A percentile compares a stretch with the other conserved stretches of the same genome.
Conservation (phyloP, 106 monocot species). For the Platanthera guangdongensis region DNA sequence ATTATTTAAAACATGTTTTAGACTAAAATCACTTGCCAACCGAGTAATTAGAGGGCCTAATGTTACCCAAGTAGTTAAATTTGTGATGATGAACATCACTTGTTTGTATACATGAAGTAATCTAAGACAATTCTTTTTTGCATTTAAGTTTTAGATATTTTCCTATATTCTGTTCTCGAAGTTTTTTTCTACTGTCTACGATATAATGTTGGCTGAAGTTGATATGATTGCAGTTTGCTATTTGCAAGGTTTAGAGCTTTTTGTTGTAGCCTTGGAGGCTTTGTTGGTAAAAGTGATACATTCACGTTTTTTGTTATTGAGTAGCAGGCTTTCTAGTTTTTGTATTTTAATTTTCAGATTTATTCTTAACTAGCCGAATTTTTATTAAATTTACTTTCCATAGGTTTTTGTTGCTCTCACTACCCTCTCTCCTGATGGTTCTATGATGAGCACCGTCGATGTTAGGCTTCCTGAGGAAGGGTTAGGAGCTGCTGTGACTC, state of each 20-base stretch:
- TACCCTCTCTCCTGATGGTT: conserved; percentile 67
- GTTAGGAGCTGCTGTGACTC: conserved; percentile 60
- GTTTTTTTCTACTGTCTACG: background rate
- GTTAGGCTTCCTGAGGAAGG: conserved; percentile 82
- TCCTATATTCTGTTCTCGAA: too few species aligned
- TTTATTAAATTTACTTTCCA: conserved; percentile 10
- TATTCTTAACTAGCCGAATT: background rate
- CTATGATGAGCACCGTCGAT: conserved; percentile 79
- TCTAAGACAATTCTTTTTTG: background rate
- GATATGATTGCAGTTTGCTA: background rate
- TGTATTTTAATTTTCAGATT: background rate
- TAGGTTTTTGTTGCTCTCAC: conserved; percentile 61
- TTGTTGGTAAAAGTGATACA: background rate
- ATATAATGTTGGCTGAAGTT: background rate
- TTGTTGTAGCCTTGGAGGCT: background rate
- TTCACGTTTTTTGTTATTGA: background rate
- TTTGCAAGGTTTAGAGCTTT: background rate
- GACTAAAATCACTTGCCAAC: background rate
- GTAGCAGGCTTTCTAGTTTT: background rate
- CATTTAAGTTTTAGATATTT: too few species aligned
- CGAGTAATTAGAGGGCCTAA: background rate
- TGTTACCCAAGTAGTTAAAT: background rate
- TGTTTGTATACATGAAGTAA: background rate
- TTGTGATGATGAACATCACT: background rate
- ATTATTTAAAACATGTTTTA: background rate